phyloP scores from a whole-genome alignment of 208 protist species.

The Leishmania turanica region DNA sequence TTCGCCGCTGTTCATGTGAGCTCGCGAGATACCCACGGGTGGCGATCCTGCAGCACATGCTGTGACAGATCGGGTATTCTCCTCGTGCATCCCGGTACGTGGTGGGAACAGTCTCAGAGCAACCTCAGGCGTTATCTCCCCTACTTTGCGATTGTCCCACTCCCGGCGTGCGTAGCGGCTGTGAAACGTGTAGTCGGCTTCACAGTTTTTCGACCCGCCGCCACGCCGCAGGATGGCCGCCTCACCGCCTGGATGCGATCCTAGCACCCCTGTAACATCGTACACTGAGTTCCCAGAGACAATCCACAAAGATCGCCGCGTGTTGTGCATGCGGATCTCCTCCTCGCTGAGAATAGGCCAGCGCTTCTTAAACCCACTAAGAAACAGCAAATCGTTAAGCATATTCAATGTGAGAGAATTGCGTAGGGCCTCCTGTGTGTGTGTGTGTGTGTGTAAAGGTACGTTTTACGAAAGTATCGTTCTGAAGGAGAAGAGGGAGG shows the following conservation, averaged over 20 bases:
- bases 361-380: constrained; percentile 43
- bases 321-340: constrained; percentile 69
- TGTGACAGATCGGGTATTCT: not conserved
- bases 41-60: not conserved
- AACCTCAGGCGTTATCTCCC: constrained; percentile 46
- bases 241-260: constrained; percentile 69
- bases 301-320: constrained; percentile 73
- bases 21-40: constrained; percentile 5
- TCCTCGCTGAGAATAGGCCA: constrained; percentile 68
- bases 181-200: constrained; percentile 69
- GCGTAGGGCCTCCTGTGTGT: not conserved
- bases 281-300: constrained; percentile 80
- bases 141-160: constrained; percentile 66
- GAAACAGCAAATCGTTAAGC: constrained; percentile 20
- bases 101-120: constrained; percentile 29
- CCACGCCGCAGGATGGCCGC: constrained; percentile 64
- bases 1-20: constrained; percentile 12
- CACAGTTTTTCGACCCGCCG: constrained; percentile 67
- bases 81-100: not conserved
- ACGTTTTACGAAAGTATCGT: not conserved
- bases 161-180: constrained; percentile 53
- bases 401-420: constrained; percentile 7
- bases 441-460: not conserved
- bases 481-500: not conserved
- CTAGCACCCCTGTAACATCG: constrained; percentile 71